Percentiles rank a stretch among this genome's conserved stretches.
phyloP scores from a whole-genome alignment of 2,329 filamentous ascomycete genomes.

The Tolypocladium pustulatum region DNA sequence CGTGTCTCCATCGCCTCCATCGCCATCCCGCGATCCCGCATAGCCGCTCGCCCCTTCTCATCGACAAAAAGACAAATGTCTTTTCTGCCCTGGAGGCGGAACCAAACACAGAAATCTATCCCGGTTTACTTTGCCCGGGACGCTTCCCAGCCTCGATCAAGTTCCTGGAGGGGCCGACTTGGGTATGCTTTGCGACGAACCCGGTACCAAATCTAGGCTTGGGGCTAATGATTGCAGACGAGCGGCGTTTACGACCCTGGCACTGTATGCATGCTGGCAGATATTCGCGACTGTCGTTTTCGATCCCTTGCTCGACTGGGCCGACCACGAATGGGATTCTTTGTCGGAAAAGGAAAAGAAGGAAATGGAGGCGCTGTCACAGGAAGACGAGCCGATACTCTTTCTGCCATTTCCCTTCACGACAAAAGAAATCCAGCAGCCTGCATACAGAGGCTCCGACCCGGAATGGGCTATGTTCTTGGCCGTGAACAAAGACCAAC shows the following conservation, averaged over 20 bases:
- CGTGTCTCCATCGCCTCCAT: constrained; percentile 9
- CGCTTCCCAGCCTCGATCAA: constrained; percentile 2
- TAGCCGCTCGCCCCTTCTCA: constrained; percentile 10
- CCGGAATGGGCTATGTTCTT: constrained; percentile 55
- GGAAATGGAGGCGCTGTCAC: constrained; percentile 27
- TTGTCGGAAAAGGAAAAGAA: constrained; percentile 33
- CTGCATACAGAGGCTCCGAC: constrained; percentile 43
- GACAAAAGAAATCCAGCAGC: constrained; percentile 33
- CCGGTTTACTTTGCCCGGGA: constrained; percentile 22
- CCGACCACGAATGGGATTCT: constrained; percentile 30
- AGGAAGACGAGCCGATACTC: constrained; percentile 31
- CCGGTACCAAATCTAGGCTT: neutral
- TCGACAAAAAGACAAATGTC: constrained; percentile 17
- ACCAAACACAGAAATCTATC: constrained; percentile 8
- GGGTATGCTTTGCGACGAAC: constrained; percentile 12
- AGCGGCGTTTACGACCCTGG: constrained; percentile 18
- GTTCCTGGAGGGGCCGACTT: constrained; percentile 14
- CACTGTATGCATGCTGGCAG: constrained; percentile 27
- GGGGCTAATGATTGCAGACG: constrained; percentile 9
- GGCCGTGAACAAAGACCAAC: constrained; percentile 42
- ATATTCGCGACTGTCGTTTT: constrained; percentile 36
- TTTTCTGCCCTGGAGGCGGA: constrained; percentile 21
- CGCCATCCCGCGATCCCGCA: constrained; percentile 10
- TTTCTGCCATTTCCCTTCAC: constrained; percentile 56
- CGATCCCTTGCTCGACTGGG: constrained; percentile 30